Percentiles rank a stretch among this genome's conserved stretches.
Conservation (phyloP, 2,329 filamentous ascomycete genomes). For the Fonsecaea erecta region DNA sequence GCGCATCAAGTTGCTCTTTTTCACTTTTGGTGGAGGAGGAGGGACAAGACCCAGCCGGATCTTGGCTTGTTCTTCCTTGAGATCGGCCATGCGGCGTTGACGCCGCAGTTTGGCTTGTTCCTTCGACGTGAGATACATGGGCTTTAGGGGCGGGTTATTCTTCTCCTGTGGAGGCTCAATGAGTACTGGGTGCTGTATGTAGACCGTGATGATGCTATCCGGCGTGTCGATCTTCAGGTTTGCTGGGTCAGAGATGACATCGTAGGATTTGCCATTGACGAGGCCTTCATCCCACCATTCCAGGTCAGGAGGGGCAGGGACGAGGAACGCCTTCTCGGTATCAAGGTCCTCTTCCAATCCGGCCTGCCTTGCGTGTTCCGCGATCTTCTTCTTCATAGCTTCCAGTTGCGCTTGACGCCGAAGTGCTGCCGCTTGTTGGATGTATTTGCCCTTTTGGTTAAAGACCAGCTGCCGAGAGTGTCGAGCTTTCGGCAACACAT, state of each 20-base stretch:
- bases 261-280: conserved; percentile 75
- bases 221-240: conserved; percentile 74
- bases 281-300: conserved; percentile 99
- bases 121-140: conserved; percentile 88
- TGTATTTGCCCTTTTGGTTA: conserved; percentile 96
- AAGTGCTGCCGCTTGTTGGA: conserved; percentile 87
- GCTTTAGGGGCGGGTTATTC: conserved; percentile 75
- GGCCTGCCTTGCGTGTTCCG: conserved; percentile 82
- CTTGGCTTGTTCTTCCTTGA: conserved; percentile 96
- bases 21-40: conserved; percentile 91
- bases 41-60: conserved; percentile 88
- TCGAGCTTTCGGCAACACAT: conserved; percentile 63
- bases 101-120: conserved; percentile 91
- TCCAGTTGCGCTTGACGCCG: conserved; percentile 87
- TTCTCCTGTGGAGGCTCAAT: conserved; percentile 91
- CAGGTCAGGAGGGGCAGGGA: conserved; percentile 81
- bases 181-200: conserved; percentile 89
- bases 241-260: conserved; percentile 66
- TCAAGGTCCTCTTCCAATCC: conserved; percentile 90
- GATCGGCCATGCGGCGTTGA: conserved; percentile 85
- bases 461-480: conserved; percentile 80
- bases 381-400: conserved; percentile 92
- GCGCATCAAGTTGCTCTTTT: conserved; percentile 96
- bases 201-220: conserved; percentile 87
- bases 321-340: conserved; percentile 84